Evolutionary conservation across 495 filamentous ascomycete genomes (phyloP), one percentile per base, ranked within the genome.

Genomic region (Sabuloglossum arenarium): DNA sequence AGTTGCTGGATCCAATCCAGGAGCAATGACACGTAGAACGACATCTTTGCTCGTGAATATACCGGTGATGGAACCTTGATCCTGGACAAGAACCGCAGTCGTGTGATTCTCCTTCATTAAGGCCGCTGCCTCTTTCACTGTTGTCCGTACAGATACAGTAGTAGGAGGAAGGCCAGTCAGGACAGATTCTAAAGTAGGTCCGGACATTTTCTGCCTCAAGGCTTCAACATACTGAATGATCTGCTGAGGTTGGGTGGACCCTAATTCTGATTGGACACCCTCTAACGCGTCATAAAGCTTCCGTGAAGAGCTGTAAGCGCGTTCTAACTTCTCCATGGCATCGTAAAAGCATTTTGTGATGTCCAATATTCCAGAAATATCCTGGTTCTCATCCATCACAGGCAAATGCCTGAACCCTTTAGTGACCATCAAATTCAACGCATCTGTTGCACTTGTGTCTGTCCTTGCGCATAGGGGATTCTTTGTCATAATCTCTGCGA

Each of bases 311-410:
- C 85, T 85, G 68, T 98, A 98, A 21, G 91, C 93, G 50, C 91
- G 81, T 69, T 98, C 91, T 58, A 98, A 68, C 70, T 98, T 98
- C 73, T 98, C 91, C 91, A 98, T 98, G 43, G 91, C 91, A 72
- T 98, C 91, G 67, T 98, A 98, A 70, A 98, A 98, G 71, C 91
- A 98, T 70, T 97, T 98, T 28, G 91, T 98, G 64, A 98, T 98
- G 73, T 98, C 91, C 47, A 98, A 75, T 59, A 98, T 88, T 70
- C 91, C 91, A 19, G 90, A 95, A 57, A 98, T 98, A 65, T 98
- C 88, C 66, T 97, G 90, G 69, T 97, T 95, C 74, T 98, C 91
- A 67, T 98, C 91, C 91, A 98, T 98, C 46, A 98, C 91, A 1
- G 91, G 91, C 59, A 98, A 69, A 77, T 98, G 91, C 62, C 91